Conservation (phyloP, 129 eudicot genomes). For the Artemisia argyi region DNA sequence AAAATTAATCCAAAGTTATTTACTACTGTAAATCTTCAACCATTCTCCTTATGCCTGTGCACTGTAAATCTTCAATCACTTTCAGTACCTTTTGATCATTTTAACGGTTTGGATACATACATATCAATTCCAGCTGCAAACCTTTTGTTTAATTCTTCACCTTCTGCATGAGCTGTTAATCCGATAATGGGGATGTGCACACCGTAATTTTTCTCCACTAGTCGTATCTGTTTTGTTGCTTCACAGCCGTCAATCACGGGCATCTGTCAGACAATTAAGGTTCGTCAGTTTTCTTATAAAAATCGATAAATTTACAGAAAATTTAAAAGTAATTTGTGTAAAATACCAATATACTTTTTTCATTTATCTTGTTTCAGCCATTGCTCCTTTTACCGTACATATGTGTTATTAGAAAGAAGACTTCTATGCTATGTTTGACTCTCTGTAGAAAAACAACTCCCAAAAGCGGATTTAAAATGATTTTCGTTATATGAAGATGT, state of each 20-base stretch:
- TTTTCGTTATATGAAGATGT: no score
- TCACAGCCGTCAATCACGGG: constrained; percentile 30
- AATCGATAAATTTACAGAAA: background rate
- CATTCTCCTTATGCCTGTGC: background rate
- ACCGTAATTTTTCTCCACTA: constrained; percentile 41
- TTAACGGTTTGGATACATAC: constrained; percentile 42
- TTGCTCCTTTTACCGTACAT: no score
- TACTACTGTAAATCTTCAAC: no score
- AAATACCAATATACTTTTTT: no score
- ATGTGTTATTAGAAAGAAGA: no score
- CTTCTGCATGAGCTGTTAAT: constrained; percentile 43
- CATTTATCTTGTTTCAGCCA: no score
- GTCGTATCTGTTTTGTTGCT: constrained; percentile 39
- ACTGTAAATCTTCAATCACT: constrained; percentile 26
- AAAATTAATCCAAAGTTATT: background rate
- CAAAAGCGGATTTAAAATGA: no score
- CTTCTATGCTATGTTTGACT: no score
- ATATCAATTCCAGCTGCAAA: constrained; percentile 15
- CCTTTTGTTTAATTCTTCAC: constrained; percentile 9
- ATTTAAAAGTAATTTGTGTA: no score
- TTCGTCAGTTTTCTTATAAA: background rate
- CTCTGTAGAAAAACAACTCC: no score
- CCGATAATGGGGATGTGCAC: constrained; percentile 51
- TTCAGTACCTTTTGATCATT: constrained; percentile 19
- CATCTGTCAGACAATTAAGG: constrained; percentile 13